phyloP scores from a whole-genome alignment of 2,329 filamentous ascomycete species.

The Tolypocladium nubicola region DNA sequence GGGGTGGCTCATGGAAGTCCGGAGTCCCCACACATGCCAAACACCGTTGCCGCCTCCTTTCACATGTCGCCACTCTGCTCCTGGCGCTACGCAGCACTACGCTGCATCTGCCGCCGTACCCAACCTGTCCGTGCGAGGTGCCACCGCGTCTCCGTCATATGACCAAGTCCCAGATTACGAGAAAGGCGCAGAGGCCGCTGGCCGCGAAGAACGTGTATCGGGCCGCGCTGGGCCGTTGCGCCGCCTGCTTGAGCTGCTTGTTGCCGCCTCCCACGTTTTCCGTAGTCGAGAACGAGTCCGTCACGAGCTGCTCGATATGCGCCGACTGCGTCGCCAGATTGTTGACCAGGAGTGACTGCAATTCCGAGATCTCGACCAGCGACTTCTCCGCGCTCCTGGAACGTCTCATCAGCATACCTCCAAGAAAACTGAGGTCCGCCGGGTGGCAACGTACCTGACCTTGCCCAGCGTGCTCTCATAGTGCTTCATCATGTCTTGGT shows the following conservation, averaged over 20 bases:
- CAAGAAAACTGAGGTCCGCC: no score
- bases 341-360: constrained; percentile 79
- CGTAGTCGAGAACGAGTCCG: constrained; percentile 69
- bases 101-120: neutral
- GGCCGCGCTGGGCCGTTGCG: constrained; percentile 59
- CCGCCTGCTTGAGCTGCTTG: constrained; percentile 78
- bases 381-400: constrained; percentile 77
- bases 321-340: constrained; percentile 81
- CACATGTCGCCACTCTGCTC: neutral
- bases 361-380: constrained; percentile 80
- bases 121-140: no score
- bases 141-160: constrained; percentile 21
- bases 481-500: constrained; percentile 84
- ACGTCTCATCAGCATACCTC: constrained; percentile 3
- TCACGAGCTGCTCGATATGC: constrained; percentile 79
- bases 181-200: constrained; percentile 60
- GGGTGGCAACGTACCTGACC: constrained; percentile 62
- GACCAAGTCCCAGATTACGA: constrained; percentile 70
- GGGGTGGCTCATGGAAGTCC: constrained; percentile 1
- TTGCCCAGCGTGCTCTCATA: constrained; percentile 92
- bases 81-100: neutral
- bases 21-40: constrained; percentile 4
- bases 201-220: constrained; percentile 75
- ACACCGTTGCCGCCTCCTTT: neutral
- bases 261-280: constrained; percentile 87